These are phyloP conservation scores for Baorangia bicolor DNA, from an alignment of 768 basidiomycete species.

Conservation along the genomic window DNA sequence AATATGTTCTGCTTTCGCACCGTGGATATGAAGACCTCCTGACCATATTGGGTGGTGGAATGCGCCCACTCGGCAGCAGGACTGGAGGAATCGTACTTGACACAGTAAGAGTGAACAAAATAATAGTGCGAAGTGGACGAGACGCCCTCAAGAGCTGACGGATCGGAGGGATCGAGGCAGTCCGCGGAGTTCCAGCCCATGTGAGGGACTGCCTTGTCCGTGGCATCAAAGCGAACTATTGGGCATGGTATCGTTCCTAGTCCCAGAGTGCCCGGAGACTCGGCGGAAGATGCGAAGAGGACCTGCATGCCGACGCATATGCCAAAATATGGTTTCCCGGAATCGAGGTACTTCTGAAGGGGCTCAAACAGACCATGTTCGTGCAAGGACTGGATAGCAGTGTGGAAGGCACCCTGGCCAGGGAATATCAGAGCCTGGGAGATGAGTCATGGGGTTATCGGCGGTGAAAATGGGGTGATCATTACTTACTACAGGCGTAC, in stretches of 20 bases:
- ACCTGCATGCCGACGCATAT: conserved; percentile 99
- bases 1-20: conserved; percentile 85
- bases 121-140: conserved; percentile 75
- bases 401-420: conserved; percentile 91
- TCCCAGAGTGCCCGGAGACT: conserved; percentile 67
- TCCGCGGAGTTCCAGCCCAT: conserved; percentile 95
- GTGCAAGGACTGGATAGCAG: conserved; percentile 76
- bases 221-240: conserved; percentile 70
- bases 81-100: conserved; percentile 63
- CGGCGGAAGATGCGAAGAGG: conserved; percentile 83
- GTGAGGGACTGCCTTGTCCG: conserved; percentile 89
- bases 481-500: conserved; percentile 79
- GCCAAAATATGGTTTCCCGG: conserved; percentile 92
- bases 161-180: conserved; percentile 44
- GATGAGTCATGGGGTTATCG: conserved; percentile 10
- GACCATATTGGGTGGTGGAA: conserved; percentile 91
- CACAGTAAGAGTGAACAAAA: conserved; percentile 96
- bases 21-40: conserved; percentile 84
- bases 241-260: conserved; percentile 79
- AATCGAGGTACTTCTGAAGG: conserved; percentile 75
- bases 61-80: conserved; percentile 74
- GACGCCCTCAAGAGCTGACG: conserved; percentile 45
- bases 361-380: conserved; percentile 76
- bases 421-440: conserved; percentile 91
- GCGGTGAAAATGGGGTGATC: conserved; percentile 2